A percentile compares a stretch with the other conserved stretches of the same genome.
Evolutionary conservation across 331 rosid genomes (phyloP).

Genomic region (Rhamnella rubrinervis): DNA sequence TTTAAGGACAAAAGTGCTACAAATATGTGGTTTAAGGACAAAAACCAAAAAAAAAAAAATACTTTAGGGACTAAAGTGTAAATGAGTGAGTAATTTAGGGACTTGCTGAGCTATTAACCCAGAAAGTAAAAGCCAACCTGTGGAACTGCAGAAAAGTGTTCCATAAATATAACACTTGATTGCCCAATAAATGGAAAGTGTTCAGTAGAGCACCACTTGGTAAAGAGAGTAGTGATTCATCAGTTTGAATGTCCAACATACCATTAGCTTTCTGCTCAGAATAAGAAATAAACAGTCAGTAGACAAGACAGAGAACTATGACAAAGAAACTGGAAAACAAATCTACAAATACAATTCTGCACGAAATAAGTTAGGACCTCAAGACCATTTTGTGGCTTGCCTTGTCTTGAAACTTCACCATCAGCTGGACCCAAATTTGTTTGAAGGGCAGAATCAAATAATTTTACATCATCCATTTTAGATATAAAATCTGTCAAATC

Average conservation of each 20-base stretch:
- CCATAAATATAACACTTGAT: slow-evolving; percentile 78
- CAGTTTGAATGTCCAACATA: slow-evolving; percentile 37
- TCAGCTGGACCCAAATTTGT: slow-evolving; percentile 34
- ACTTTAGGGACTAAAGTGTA: not conserved
- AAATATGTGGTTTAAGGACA: no score
- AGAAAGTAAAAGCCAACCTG: slow-evolving; percentile 44
- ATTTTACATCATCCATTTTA: slow-evolving; percentile 55
- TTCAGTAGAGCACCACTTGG: slow-evolving; percentile 48
- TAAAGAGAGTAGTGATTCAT: slow-evolving; percentile 37
- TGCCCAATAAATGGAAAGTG: slow-evolving; percentile 58
- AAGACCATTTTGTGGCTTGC: slow-evolving; percentile 66
- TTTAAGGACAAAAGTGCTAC: no score
- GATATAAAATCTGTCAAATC: slow-evolving; percentile 71
- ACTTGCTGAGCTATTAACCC: no score
- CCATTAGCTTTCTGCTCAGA: slow-evolving; percentile 48
- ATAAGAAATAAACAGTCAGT: slow-evolving; percentile 19
- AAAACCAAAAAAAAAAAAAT: not conserved
- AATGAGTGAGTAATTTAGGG: no score
- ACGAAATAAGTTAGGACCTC: slow-evolving; percentile 69
- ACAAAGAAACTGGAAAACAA: slow-evolving; percentile 12
- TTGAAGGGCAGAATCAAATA: slow-evolving; percentile 35
- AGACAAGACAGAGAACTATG: slow-evolving; percentile 8
- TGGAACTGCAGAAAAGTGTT: slow-evolving; percentile 69
- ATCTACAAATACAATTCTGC: slow-evolving; percentile 9
- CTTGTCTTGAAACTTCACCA: slow-evolving; percentile 59